Conservation (phyloP, 306 rosid genomes). For the Medicago truncatula region DNA sequence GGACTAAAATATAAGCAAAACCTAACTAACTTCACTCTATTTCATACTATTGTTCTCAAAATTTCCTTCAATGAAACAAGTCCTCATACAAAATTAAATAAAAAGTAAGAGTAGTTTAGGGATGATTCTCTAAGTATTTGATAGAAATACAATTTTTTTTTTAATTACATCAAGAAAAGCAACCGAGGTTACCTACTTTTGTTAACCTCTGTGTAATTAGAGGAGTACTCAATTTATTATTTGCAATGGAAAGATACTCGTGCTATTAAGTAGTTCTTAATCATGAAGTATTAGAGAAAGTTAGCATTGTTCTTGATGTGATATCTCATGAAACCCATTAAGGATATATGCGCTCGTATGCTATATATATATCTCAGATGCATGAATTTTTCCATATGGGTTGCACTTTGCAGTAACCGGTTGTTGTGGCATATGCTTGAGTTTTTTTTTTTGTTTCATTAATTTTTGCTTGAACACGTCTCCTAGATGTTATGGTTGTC, state of each 20-base stretch:
- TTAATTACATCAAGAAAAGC: no score
- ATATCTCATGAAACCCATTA: not conserved
- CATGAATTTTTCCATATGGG: not conserved
- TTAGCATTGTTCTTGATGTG: not conserved
- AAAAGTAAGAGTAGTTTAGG: no score
- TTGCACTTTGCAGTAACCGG: not conserved
- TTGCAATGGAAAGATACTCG: not conserved
- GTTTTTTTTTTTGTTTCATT: not conserved
- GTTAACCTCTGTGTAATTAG: no score
- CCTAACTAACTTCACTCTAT: no score
- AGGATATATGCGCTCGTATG: not conserved
- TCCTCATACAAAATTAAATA: no score
- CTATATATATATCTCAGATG: not conserved
- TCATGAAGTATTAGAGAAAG: not conserved
- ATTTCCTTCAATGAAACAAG: no score
- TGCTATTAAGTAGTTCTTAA: not conserved
- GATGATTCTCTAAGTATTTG: no score
- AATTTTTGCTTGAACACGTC: not conserved
- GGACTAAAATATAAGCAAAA: no score
- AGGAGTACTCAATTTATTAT: not conserved
- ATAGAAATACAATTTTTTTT: no score
- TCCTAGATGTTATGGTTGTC: not conserved
- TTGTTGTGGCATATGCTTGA: conserved; percentile 4
- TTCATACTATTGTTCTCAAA: no score
- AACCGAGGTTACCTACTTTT: no score